Percentiles rank a stretch among this genome's conserved stretches.
These are phyloP conservation scores for Carex littledalei DNA, from an alignment of 176 grass and related monocot genomes.

Conservation along the genomic window DNA sequence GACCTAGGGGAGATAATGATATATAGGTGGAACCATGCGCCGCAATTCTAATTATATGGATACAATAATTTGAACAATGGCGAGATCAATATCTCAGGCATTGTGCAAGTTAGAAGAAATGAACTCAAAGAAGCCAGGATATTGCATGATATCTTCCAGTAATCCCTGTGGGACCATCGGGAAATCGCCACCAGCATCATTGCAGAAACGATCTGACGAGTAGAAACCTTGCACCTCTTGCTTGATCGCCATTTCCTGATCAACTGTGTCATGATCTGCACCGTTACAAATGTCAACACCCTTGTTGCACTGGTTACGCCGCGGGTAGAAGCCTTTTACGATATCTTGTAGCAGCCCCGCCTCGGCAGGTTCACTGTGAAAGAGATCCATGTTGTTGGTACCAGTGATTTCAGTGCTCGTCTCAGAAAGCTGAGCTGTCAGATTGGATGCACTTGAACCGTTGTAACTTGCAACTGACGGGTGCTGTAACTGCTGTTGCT, in stretches of 20 bases:
- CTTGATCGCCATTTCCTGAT: neutral
- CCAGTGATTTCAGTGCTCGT: neutral
- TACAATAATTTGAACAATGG: neutral
- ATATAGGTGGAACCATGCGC: neutral
- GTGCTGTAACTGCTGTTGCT: neutral
- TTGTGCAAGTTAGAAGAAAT: constrained; percentile 28
- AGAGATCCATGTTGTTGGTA: constrained; percentile 37
- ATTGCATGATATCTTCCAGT: constrained; percentile 66
- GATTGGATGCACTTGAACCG: neutral
- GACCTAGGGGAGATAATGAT: neutral
- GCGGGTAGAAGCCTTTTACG: constrained; percentile 61
- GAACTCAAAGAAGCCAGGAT: constrained; percentile 49
- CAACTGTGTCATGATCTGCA: neutral
- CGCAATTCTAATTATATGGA: neutral
- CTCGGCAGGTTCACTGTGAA: constrained; percentile 48
- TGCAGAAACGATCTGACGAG: neutral
- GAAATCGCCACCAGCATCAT: neutral
- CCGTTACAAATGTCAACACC: neutral
- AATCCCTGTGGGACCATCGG: constrained; percentile 48
- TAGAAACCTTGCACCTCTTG: constrained; percentile 7
- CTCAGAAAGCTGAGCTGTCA: neutral
- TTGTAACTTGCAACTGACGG: neutral
- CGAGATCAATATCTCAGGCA: neutral
- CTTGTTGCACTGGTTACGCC: neutral
- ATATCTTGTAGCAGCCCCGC: constrained; percentile 74